phyloP scores from a whole-genome alignment of 345 rosid genomes.

The Eutrema heterophyllum region DNA sequence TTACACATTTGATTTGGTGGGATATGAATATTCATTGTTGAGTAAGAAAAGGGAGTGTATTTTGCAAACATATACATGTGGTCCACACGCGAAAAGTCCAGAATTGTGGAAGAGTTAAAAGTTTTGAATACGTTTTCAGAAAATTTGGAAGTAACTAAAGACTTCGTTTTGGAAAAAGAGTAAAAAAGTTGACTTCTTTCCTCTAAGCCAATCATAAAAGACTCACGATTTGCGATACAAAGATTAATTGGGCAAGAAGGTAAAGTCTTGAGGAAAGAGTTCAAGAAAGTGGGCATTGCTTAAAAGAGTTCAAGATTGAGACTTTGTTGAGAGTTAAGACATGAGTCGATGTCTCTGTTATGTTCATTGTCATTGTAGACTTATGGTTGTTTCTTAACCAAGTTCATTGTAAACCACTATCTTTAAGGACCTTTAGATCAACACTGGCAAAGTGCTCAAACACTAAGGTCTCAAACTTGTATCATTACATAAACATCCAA shows the following conservation, averaged over 20 bases:
- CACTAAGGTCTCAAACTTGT: not conserved
- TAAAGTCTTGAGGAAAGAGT: too few relatives aligned
- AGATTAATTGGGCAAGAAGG: too few relatives aligned
- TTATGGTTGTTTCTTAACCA: not conserved
- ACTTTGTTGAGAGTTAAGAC: not conserved
- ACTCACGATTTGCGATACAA: not conserved
- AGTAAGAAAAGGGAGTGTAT: not conserved
- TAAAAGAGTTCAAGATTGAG: not conserved
- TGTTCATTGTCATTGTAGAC: not conserved
- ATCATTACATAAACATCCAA: not conserved
- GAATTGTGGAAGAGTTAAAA: not conserved
- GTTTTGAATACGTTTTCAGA: not conserved
- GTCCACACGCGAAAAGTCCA: not conserved
- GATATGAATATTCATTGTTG: not conserved
- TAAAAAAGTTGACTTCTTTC: not conserved
- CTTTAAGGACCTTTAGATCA: not conserved
- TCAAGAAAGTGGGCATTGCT: not conserved
- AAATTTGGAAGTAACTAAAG: not conserved
- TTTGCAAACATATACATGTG: not conserved
- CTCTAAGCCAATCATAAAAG: not conserved
- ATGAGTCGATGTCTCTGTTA: not conserved
- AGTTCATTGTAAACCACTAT: not conserved
- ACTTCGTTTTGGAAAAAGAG: not conserved
- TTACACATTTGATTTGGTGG: not conserved
- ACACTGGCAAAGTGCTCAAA: not conserved